These are phyloP conservation scores for Crepidotus variabilis DNA, from an alignment of 768 basidiomycete genomes.

Conservation along the genomic window DNA sequence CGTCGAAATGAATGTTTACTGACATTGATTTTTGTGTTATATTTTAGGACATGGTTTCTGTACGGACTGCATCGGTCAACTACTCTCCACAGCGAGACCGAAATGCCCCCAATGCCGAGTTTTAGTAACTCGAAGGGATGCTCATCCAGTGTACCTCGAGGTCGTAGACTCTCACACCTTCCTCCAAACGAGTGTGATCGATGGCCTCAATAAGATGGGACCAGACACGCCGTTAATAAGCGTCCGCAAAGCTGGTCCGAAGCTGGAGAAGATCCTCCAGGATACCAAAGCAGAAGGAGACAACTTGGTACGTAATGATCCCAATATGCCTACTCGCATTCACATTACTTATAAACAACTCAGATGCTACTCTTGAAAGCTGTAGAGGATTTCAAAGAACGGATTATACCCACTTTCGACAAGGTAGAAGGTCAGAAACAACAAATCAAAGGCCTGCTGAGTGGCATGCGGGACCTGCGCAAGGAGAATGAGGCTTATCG, in stretches of 20 bases:
- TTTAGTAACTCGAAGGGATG: constrained; percentile 16
- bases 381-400: constrained; percentile 35
- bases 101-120: constrained; percentile 23
- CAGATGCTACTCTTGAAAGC: constrained; percentile 32
- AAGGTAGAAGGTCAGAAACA: constrained; percentile 24
- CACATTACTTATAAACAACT: not conserved
- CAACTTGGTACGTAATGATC: constrained; percentile 22
- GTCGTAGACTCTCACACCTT: constrained; percentile 22
- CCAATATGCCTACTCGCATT: not conserved
- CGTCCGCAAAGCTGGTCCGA: constrained; percentile 31
- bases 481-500: constrained; percentile 12
- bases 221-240: constrained; percentile 28
- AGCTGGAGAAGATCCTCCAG: constrained; percentile 26
- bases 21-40: not conserved
- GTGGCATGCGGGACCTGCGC: constrained; percentile 11
- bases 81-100: constrained; percentile 18
- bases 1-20: not conserved
- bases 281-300: constrained; percentile 19
- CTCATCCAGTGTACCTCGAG: constrained; percentile 24
- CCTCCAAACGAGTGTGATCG: constrained; percentile 20
- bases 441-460: constrained; percentile 21
- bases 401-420: constrained; percentile 36
- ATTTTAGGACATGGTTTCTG: constrained; percentile 41
- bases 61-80: constrained; percentile 22
- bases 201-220: constrained; percentile 32